Evolutionary conservation across 2,329 filamentous ascomycete species (phyloP).

Genomic region (Fusarium newnesense): DNA sequence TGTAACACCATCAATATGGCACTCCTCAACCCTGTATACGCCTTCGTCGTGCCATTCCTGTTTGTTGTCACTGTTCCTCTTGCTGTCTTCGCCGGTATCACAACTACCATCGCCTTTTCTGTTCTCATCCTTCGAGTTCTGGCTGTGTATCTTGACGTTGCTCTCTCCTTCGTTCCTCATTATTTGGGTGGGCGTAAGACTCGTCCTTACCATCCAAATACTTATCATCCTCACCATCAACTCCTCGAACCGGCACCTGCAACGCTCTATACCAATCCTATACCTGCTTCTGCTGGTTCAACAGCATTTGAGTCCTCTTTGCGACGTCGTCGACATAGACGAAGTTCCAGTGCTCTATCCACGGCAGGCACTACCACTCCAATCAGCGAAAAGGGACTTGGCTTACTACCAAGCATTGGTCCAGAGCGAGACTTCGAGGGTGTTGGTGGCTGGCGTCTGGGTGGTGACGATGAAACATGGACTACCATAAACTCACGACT

Average conservation of each 20-base stretch:
- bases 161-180: slow-evolving; percentile 65
- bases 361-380: slow-evolving; percentile 48
- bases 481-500: slow-evolving; percentile 63
- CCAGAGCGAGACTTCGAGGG: slow-evolving; percentile 68
- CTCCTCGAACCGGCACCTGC: slow-evolving; percentile 14
- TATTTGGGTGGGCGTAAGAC: slow-evolving; percentile 58
- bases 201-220: slow-evolving; percentile 42
- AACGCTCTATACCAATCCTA: slow-evolving; percentile 5
- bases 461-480: slow-evolving; percentile 59
- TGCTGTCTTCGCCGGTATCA: slow-evolving; percentile 70
- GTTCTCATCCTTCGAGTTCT: slow-evolving; percentile 69
- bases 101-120: slow-evolving; percentile 69
- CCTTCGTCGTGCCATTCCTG: slow-evolving; percentile 70
- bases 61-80: slow-evolving; percentile 71
- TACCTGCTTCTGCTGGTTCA: slow-evolving; percentile 30
- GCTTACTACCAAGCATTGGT: slow-evolving; percentile 60
- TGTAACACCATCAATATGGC: slow-evolving; percentile 54
- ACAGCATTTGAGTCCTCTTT: slow-evolving; percentile 30
- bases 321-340: slow-evolving; percentile 46
- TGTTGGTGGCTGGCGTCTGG: slow-evolving; percentile 66
- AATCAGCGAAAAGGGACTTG: slow-evolving; percentile 50
- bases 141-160: slow-evolving; percentile 72
- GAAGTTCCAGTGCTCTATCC: slow-evolving; percentile 50
- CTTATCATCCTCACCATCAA: slow-evolving; percentile 28
- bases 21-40: slow-evolving; percentile 64